These are phyloP conservation scores for Mortierella sp. DNA, from an alignment of 371 early-diverging fungal species.

Conservation along the genomic window DNA sequence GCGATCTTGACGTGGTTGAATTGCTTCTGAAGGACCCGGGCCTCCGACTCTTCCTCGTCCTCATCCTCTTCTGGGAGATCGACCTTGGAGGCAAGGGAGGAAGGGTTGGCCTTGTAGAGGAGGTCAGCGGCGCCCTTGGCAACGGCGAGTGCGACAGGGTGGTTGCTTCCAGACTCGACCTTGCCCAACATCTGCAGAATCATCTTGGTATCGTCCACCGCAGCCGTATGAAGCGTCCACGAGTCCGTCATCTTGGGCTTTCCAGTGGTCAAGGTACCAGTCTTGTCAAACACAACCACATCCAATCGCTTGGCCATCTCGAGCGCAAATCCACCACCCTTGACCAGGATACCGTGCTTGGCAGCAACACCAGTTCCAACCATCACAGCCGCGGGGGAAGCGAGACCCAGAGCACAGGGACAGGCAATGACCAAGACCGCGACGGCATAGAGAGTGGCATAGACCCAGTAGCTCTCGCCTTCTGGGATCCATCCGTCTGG, in stretches of 20 bases:
- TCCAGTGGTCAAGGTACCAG: slow-evolving; percentile 85
- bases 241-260: slow-evolving; percentile 68
- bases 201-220: slow-evolving; percentile 21
- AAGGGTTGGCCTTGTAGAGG: slow-evolving; percentile 16
- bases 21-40: slow-evolving; percentile 38
- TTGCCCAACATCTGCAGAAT: slow-evolving; percentile 48
- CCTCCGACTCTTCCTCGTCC: slow-evolving; percentile 32
- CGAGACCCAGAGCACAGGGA: slow-evolving; percentile 80
- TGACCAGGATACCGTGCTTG: slow-evolving; percentile 66
- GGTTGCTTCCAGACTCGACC: slow-evolving; percentile 56
- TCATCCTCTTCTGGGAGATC: slow-evolving; percentile 4
- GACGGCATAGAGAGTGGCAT: slow-evolving; percentile 78
- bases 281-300: slow-evolving; percentile 95
- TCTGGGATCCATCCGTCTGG: slow-evolving; percentile 64
- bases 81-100: not conserved
- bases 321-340: slow-evolving; percentile 57
- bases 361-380: slow-evolving; percentile 94
- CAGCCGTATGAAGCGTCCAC: slow-evolving; percentile 47
- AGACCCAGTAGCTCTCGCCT: slow-evolving; percentile 72
- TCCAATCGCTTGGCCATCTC: slow-evolving; percentile 90
- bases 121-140: slow-evolving; percentile 49
- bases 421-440: slow-evolving; percentile 82
- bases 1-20: slow-evolving; percentile 67
- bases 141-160: slow-evolving; percentile 57
- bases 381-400: slow-evolving; percentile 86